Conservation (phyloP, 306 rosid species). For the Glycine tomentella region DNA sequence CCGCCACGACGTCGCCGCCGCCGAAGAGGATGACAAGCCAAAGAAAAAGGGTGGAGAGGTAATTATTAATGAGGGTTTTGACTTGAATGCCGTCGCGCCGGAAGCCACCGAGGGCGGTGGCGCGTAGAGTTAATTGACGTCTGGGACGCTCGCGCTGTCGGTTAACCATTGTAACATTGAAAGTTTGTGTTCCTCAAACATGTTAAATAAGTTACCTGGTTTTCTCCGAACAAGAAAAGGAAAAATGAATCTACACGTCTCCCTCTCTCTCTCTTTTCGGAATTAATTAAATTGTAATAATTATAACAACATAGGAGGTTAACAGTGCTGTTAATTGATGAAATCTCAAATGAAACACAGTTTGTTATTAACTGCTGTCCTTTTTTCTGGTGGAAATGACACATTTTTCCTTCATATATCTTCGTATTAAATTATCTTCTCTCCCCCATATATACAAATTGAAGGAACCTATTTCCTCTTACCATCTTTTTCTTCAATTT, state of each 20-base stretch:
- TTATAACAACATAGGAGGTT: background rate
- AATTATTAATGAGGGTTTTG: constrained; percentile 40
- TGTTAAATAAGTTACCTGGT: background rate
- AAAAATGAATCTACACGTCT: background rate
- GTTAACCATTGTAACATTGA: too few species aligned
- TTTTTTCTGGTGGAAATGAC: background rate
- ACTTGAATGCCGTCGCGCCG: constrained; percentile 63
- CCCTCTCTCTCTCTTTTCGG: background rate
- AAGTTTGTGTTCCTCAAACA: constrained; percentile 26
- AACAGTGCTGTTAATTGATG: background rate
- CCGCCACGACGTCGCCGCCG: background rate
- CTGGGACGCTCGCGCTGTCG: constrained; percentile 38
- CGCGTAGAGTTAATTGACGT: constrained; percentile 1
- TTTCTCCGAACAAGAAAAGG: background rate
- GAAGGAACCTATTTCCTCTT: background rate
- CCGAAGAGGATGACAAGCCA: background rate
- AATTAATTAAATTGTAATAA: constrained; percentile 21
- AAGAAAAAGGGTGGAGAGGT: background rate
- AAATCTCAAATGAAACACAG: constrained; percentile 17
- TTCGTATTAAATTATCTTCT: background rate
- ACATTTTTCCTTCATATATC: background rate
- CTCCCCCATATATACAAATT: background rate
- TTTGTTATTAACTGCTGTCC: background rate
- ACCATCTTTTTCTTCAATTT: too few species aligned
- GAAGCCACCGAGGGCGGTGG: constrained; percentile 54